These are phyloP conservation scores for Daldinia caldariorum DNA, from an alignment of 495 filamentous ascomycete species.

Conservation along the genomic window DNA sequence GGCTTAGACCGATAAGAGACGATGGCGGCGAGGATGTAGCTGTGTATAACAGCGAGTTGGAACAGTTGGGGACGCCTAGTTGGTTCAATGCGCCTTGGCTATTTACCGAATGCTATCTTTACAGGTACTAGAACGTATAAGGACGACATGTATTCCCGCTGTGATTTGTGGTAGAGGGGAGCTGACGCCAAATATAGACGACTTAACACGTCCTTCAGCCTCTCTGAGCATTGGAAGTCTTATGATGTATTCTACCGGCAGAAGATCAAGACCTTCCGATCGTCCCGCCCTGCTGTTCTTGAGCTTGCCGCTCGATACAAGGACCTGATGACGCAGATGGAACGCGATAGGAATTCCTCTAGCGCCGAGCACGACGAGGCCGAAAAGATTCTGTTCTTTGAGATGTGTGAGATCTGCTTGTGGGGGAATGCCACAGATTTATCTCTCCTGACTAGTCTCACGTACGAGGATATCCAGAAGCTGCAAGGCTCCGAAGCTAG, in stretches of 20 bases:
- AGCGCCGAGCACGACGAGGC: slow-evolving; percentile 69
- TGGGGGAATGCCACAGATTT: slow-evolving; percentile 99
- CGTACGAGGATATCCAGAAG: slow-evolving; percentile 96
- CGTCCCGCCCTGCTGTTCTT: slow-evolving; percentile 88
- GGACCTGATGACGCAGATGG: slow-evolving; percentile 67
- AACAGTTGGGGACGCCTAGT: slow-evolving; percentile 72
- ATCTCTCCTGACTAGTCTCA: slow-evolving; percentile 86
- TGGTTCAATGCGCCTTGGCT: slow-evolving; percentile 92
- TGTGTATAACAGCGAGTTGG: slow-evolving; percentile 88
- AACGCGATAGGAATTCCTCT: slow-evolving; percentile 47
- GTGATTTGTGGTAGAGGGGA: not conserved
- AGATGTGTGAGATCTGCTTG: slow-evolving; percentile 96
- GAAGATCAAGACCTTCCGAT: slow-evolving; percentile 92
- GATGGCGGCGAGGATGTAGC: slow-evolving; percentile 81
- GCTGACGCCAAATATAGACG: slow-evolving; percentile 64
- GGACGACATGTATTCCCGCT: slow-evolving; percentile 3
- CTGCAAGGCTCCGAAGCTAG: slow-evolving; percentile 88
- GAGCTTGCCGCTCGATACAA: slow-evolving; percentile 82
- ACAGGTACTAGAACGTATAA: slow-evolving; percentile 63
- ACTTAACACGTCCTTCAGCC: slow-evolving; percentile 76
- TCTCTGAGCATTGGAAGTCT: slow-evolving; percentile 84
- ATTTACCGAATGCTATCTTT: slow-evolving; percentile 93
- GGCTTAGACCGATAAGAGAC: slow-evolving; percentile 75
- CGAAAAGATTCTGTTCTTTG: slow-evolving; percentile 80
- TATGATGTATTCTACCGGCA: slow-evolving; percentile 93